Percentiles rank a stretch among this genome's conserved stretches.
Evolutionary conservation across 495 filamentous ascomycete genomes (phyloP).

Genomic region (Pyrenula aspistea): DNA sequence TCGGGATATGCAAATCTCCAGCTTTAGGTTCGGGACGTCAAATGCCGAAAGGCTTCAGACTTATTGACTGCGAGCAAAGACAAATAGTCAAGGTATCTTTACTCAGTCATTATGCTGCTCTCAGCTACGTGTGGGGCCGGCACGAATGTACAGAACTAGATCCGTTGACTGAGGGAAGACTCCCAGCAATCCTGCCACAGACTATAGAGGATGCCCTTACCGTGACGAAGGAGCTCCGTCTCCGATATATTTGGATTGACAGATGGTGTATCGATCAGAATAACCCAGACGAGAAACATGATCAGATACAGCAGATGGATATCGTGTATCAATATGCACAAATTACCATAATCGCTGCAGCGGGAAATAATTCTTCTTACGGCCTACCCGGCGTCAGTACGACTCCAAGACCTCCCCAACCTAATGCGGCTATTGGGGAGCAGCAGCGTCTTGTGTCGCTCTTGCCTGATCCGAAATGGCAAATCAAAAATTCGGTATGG

Average conservation of each 20-base stretch:
- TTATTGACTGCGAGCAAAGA: no score
- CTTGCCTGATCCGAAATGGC: no score
- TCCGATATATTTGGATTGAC: neutral
- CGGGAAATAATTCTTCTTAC: neutral
- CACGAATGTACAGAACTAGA: neutral
- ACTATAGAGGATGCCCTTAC: neutral
- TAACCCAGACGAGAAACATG: constrained; percentile 9
- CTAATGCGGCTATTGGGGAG: neutral
- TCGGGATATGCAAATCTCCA: no score
- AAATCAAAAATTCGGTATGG: neutral
- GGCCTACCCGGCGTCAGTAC: constrained; percentile 1
- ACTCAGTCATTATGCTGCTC: neutral
- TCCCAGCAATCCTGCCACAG: neutral
- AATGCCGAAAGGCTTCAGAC: no score
- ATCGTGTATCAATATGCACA: constrained; percentile 12
- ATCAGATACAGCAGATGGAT: constrained; percentile 13
- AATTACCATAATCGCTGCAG: constrained; percentile 14
- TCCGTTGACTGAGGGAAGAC: neutral
- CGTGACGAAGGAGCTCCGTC: neutral
- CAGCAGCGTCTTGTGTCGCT: neutral
- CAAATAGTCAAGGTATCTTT: no score
- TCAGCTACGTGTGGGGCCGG: neutral
- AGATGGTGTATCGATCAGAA: constrained; percentile 15
- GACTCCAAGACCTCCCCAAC: neutral
- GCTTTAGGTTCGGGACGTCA: no score